Evolutionary conservation across 2,329 filamentous ascomycete species (phyloP), one percentile per base, ranked within the genome.

Genomic region (Polychaeton citri): DNA sequence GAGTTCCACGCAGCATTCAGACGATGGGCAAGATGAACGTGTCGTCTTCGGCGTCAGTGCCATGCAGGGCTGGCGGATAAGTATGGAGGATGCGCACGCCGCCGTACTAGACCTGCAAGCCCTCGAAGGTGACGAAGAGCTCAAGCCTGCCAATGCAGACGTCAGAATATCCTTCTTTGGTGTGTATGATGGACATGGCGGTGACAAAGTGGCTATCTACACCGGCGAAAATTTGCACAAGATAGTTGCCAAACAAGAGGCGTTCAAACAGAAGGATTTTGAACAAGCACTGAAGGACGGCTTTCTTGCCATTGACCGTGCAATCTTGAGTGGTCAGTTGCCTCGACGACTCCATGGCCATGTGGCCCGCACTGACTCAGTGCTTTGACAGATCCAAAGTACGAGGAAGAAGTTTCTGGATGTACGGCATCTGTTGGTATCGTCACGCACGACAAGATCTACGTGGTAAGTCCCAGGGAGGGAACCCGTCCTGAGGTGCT

Each of bases 51-150:
- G 90, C 57, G 78, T 96, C 48, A 98, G 90, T 48, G 86, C 86
- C 64, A 98, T 98, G 90, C 90, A 98, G 66, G 90, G 90, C 69
- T 98, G 90, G 90, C 82, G 90, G 67, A 96, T 98, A 66, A 94
- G 84, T 69, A 98, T 98, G 90, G 90, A 98, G 63, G 90, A 98
- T 60, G 79, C 90, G 45, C 90, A 98, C 66, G 84, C 83, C 43
- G 74, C 82, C 38, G 68, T 96, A 35, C 81, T 98, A 58, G 84
- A 96, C 62, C 76, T 96, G 48, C 75, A 90, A 54, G 68, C 76
- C 42, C 66, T 69, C 42, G 64, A 65, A 50, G 62, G 63, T 40
- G 64, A 68, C 43, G 67, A 71, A 32, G 61, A 65, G 45, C 62
- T 66, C 49, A 53, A 49, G 45, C 50, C 79, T 50, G 75, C 76